Base-by-base conservation (phyloP, 176 grass and related monocot genomes). In the Zoysia japonica region DNA sequence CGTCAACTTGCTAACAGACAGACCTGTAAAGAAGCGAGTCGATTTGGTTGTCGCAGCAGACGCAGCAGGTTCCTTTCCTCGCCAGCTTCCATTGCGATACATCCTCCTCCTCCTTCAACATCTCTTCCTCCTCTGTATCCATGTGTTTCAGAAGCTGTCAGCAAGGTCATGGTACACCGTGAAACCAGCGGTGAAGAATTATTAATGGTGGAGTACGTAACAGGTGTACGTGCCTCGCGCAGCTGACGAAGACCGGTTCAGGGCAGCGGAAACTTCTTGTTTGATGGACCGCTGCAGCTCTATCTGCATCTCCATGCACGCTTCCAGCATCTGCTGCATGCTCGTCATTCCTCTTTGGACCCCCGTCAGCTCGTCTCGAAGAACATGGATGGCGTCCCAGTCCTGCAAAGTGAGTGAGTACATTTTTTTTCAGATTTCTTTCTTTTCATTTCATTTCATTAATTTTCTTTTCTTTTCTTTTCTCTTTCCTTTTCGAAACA, bases 231-330 rank as follows among this genome's bases (percentile, higher is more conserved):
- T 16, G 90, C 90, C 90, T 85, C 38, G 71, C 12, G 73, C 10
- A 73, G 79, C 40, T 40, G 53, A 9, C 46, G 88, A 5, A 53
- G 89, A 84, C 20, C 85, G 80, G 80, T 94, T 92, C 44, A 97
- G 82, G 76, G 94, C 91, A 28, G 89, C 82, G 63, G 94, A 92
- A 11, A 97, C 89, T 74, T 97, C 94, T 42, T 94, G 94, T 56
- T 84, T 85, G 74, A 97, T 87, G 65, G 91, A 85, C 2, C 94
- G 87, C 67, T 94, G 94, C 43, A 94, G 9, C 77, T 97, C 94
- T 50, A 97, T 84, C 84, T 97, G 94, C 94, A 97, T 97, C 73
- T 97, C 94, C 89, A 97, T 92, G 65, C 94, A 94, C 68, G 91
- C 85, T 55, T 88, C 89, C 3, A 94, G 72, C 91, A 92, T 94